These are phyloP conservation scores for Fusarium anguioides DNA, from an alignment of 2,329 filamentous ascomycete genomes.

Conservation along the genomic window DNA sequence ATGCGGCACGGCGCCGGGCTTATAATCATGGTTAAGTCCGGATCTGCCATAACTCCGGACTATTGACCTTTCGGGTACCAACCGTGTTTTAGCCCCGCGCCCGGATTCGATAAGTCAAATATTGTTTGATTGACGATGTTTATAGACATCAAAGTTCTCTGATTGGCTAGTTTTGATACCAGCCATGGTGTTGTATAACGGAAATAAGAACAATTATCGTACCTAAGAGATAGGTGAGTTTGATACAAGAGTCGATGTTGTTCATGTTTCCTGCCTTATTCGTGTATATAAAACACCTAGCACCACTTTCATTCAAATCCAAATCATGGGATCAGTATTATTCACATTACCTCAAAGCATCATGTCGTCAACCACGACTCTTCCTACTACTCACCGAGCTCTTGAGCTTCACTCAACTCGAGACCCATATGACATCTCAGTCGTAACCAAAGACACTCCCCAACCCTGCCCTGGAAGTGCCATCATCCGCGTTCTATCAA, in stretches of 20 bases:
- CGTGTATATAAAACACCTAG: no score
- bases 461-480: neutral
- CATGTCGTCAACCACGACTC: neutral
- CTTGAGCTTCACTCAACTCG: neutral
- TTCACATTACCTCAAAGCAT: no score
- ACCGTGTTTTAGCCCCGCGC: neutral
- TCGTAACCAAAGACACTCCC: neutral
- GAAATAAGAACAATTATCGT: no score
- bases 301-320: no score
- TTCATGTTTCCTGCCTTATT: no score
- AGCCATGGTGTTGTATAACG: no score
- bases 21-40: neutral
- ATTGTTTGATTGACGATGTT: no score
- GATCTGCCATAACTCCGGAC: accelerated
- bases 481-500: neutral
- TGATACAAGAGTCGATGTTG: no score
- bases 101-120: accelerated
- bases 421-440: slow-evolving; percentile 3
- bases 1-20: neutral
- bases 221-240: no score
- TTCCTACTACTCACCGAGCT: neutral
- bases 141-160: no score
- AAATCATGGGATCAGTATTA: no score
- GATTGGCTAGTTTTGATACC: no score
- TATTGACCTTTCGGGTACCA: accelerated